Conservation (phyloP, 148 eudicot species). For the Nyssa sinensis region DNA sequence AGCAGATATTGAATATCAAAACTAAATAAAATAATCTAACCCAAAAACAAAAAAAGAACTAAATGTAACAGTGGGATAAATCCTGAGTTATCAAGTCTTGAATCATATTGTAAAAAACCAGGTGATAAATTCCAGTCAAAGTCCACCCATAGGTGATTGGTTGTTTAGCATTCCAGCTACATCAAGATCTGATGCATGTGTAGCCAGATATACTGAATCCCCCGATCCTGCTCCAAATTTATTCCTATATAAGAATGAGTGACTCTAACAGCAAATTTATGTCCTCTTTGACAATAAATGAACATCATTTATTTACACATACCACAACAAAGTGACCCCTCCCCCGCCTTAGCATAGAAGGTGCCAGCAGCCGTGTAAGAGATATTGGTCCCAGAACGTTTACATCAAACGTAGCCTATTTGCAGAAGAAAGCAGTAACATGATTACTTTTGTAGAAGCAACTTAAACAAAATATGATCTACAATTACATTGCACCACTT, state of each 20-base stretch:
- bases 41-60: neutral
- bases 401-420: conserved; percentile 70
- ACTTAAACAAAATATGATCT: neutral
- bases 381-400: conserved; percentile 89
- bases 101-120: neutral
- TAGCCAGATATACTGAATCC: neutral
- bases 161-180: neutral
- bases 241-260: neutral
- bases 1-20: conserved; percentile 17
- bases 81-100: neutral
- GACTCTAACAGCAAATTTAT: neutral
- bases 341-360: conserved; percentile 78
- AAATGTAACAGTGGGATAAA: neutral
- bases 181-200: neutral
- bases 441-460: neutral
- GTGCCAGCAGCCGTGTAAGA: conserved; percentile 80
- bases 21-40: conserved; percentile 2
- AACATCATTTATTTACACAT: conserved; percentile 24
- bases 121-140: neutral
- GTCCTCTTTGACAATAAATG: neutral
- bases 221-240: neutral
- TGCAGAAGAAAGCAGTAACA: conserved; percentile 15
- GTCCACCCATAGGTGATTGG: neutral
- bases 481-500: neutral
- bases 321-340: conserved; percentile 98